Evolutionary conservation across 169 alveolate genomes (phyloP), one percentile per base, ranked within the genome.

Genomic region (Perkinsus chesapeaki): DNA sequence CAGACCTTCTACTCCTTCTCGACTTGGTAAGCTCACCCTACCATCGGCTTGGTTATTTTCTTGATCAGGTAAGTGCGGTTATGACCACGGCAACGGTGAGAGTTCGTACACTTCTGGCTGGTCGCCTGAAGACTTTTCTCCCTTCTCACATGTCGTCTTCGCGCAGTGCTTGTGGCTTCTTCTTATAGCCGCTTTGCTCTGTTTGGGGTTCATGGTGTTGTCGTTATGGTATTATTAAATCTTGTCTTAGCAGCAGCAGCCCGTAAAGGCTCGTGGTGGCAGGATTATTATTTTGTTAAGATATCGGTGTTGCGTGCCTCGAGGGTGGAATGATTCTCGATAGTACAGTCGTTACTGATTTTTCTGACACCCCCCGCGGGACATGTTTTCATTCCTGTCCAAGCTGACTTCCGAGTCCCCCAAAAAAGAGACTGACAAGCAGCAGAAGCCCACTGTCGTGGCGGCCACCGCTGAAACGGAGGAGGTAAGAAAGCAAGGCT

Each of bases 41-140:
- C 82, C 31, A 20, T 34, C 3, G 31, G 12, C 36, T 20, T 34
- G 82, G 12, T 60, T 12, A 9, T 5, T 34, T 7, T 27, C 37
- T 9, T 60, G 37, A 20, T 9, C 60, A 60, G 82, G 82, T 60
- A 60, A 60, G 82, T 60, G 82, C 27, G 12, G 82, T 1, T 16
- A 3, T 5, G 3, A 23, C 27, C 12, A 1, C 27, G 82, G 82
- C 27, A 34, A 9, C 27, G 12, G 0, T 16, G 27, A 60, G 23
- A 60, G 37, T 60, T 60, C 82, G 82, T 60, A 60, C 82, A 60
- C 82, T 60, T 60, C 82, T 60, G 82, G 82, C 82, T 60, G 82
- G 82, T 9, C 27, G 82, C 82, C 82, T 60, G 82, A 23, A 60
- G 82, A 60, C 82, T 20, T 60, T 27, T 60, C 31, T n/a, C n/a